Evolutionary conservation across 208 protist genomes (phyloP), one percentile per base, ranked within the genome.

Genomic region (Hexamita inflata): DNA sequence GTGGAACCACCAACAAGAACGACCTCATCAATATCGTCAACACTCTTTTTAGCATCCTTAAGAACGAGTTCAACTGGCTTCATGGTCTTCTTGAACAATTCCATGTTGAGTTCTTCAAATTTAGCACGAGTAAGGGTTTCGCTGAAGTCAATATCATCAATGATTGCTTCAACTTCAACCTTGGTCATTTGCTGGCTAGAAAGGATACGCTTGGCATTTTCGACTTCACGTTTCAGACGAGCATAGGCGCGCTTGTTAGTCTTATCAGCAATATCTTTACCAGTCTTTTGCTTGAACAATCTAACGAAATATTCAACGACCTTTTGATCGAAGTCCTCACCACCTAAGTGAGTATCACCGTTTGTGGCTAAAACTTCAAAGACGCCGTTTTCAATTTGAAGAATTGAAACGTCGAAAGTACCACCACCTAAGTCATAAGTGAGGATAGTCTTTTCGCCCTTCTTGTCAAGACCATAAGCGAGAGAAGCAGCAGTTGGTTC

Each of bases 401-500:
- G 90, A 76, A 98, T 86, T 64, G 94, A 97, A 59, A 98, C 94
- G 90, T 90, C 87, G 67, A 89, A 85, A 28, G 86, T 90, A 58
- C 87, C 87, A 62, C 87, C 87, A 59, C 94, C 94, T 38, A 98
- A 86, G 87, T 99, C 94, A 78, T 94, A 98, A 2, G 98, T 92
- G 9, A 86, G 57, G 41, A 87, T 79, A 39, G 85, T 86, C 35
- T 58, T 53, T 77, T 82, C 83, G 15, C 67, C 78, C 34, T 68
- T 80, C 28, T 62, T 59, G 40, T 82, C 80, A 60, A 85, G 40
- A 32, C 82, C 82, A 70, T 98, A 98, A 1, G 96, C 95, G 78
- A 99, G 91, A 67, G 96, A 94, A 35, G 95, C 95, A 0, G 95
- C 94, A 38, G 96, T 99, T 40, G 96, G 95, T 88, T 99, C 96